Evolutionary conservation across 257 asterid species (phyloP).

Genomic region (Fraxinus excelsior): DNA sequence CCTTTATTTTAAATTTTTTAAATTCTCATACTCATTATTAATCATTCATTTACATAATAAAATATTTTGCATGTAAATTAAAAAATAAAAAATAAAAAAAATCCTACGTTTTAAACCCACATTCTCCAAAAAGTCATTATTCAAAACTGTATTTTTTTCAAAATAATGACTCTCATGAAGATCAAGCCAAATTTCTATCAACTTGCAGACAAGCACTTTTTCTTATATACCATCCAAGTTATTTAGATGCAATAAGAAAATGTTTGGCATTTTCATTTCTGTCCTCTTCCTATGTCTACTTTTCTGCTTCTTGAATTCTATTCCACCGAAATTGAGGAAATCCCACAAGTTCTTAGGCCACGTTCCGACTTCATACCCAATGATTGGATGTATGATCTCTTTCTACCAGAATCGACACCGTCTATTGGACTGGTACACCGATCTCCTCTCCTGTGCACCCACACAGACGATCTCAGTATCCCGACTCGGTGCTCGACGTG

Average conservation of each 20-base stretch:
- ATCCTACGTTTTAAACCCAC: too few species aligned
- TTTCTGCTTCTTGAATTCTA: conserved; percentile 12
- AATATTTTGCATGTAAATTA: too few species aligned
- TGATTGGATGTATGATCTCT: conserved; percentile 54
- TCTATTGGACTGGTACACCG: conserved; percentile 69
- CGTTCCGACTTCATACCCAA: conserved; percentile 52
- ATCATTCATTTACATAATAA: too few species aligned
- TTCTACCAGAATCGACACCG: conserved; percentile 66
- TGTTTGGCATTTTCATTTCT: conserved; percentile 22
- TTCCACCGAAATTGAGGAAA: conserved; percentile 25
- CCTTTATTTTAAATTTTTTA: too few species aligned
- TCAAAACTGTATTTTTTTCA: too few species aligned
- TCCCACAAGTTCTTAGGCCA: not conserved
- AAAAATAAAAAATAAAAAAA: too few species aligned
- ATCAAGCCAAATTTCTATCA: not conserved
- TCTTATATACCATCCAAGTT: conserved; percentile 3
- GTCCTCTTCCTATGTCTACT: conserved; percentile 24
- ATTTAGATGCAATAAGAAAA: conserved; percentile 21
- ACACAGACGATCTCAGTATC: conserved; percentile 52
- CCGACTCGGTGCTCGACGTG: conserved; percentile 54
- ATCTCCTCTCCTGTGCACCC: conserved; percentile 46
- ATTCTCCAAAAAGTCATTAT: too few species aligned
- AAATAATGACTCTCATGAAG: not conserved
- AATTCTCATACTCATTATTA: too few species aligned
- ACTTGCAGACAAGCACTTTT: not conserved